Base-by-base conservation (phyloP, 1,284 basidiomycete genomes). In the Irpex sp. region DNA sequence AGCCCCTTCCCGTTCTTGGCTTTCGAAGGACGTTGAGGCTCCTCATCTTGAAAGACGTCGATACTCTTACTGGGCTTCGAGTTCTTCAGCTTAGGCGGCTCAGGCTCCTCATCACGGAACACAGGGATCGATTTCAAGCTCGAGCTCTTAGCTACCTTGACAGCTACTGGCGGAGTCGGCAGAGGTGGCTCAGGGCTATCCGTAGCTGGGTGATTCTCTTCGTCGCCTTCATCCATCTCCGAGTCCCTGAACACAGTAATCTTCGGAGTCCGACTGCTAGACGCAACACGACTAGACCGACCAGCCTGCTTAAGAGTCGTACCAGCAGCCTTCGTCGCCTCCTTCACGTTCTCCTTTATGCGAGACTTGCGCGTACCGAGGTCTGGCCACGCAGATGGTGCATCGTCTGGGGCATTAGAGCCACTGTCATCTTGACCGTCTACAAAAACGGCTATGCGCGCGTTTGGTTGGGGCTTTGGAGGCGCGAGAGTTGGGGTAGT, bases 301-400 rank as follows among this genome's bases (percentile, higher is more conserved):
- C 85, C 83, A 16, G 83, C 74, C 62, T 88, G 85, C 62, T 81
- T 83, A 54, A 91, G 64, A 21, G 80, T 88, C 58, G 87, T 80
- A 9, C 88, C 90, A 3, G 72, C 79, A 57, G 86, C 78, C 75
- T 87, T 88, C 70, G 82, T 82, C 19, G 82, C 80, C 70, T 87
- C 86, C 5, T 82, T 82, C 2, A 84, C 75, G 66, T 91, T 91
- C 75, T 91, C 90, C 67, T 91, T 91, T 62, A 89, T 77, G 57
- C 89, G 81, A 9, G 84, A 79, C 70, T 87, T 87, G 66, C 88
- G 86, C 62, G 88, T 86, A 18, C 88, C 90, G 1, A 91, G 72
- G 62, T 90, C 89, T 21, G 82, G 80, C 81, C 86, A 91, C 5
- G 81, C 74, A 60, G 82, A 57, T 4, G 56, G 36, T 0, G 56